phyloP scores from a whole-genome alignment of 192 early-diverging fungal species.

The Coemansia javaensis region DNA sequence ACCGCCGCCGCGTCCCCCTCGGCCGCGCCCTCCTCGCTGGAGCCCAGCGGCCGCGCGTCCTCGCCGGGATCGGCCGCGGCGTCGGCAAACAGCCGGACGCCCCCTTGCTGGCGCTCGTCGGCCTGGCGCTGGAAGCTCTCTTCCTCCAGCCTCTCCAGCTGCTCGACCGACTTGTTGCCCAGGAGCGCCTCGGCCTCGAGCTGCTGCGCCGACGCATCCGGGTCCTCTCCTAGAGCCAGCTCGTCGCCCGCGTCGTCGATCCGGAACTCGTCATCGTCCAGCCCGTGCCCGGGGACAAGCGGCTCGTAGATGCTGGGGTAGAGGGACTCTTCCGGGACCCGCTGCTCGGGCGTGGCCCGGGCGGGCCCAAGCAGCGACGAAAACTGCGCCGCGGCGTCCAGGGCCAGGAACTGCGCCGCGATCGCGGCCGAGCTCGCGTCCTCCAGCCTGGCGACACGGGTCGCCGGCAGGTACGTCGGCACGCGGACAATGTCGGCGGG shows the following conservation, averaged over 20 bases:
- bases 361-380: slow-evolving; percentile 21
- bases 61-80: slow-evolving; percentile 22
- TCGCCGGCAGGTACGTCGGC: slow-evolving; percentile 38
- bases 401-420: slow-evolving; percentile 30
- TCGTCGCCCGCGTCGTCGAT: slow-evolving; percentile 43
- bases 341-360: slow-evolving; percentile 16
- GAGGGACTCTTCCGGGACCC: slow-evolving; percentile 5
- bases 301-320: slow-evolving; percentile 1
- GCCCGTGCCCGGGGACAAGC: slow-evolving; percentile 18
- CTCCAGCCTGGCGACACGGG: slow-evolving; percentile 21
- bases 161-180: slow-evolving; percentile 45
- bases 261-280: slow-evolving; percentile 21
- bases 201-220: slow-evolving; percentile 20
- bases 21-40: background rate
- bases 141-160: slow-evolving; percentile 44
- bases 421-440: slow-evolving; percentile 35
- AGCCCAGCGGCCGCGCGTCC: slow-evolving; percentile 6
- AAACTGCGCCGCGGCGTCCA: slow-evolving; percentile 17
- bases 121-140: slow-evolving; percentile 46
- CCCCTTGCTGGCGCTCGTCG: slow-evolving; percentile 19
- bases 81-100: slow-evolving; percentile 34
- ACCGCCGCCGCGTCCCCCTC: slow-evolving; percentile 8
- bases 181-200: slow-evolving; percentile 21
- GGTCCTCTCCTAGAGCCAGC: slow-evolving; percentile 20
- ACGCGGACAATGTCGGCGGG: slow-evolving; percentile 36